phyloP scores from a whole-genome alignment of 352 stramenopile genomes.

The Globisporangium spinosum region DNA sequence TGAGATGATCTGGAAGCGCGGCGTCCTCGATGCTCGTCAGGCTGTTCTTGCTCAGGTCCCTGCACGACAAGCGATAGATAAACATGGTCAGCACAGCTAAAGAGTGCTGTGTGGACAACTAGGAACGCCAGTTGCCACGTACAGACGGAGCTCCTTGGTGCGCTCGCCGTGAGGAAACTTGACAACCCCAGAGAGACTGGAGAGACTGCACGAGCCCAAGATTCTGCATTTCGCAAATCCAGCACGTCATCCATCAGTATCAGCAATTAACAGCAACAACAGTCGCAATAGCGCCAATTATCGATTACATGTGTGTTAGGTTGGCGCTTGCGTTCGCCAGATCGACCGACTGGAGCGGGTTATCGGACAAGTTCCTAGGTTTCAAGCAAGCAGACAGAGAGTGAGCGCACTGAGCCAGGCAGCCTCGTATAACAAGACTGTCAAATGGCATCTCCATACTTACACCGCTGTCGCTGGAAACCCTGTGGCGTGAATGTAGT shows the following conservation, averaged over 20 bases:
- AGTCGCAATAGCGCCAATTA: background rate
- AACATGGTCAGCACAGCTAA: background rate
- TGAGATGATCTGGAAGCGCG: background rate
- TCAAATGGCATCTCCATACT: background rate
- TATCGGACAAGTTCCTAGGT: slow-evolving; percentile 14
- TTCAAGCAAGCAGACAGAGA: background rate
- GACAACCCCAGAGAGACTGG: background rate
- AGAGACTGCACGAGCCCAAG: slow-evolving; percentile 14
- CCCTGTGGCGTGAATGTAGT: slow-evolving; percentile 5
- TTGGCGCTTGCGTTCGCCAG: slow-evolving; percentile 1
- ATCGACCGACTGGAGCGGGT: slow-evolving; percentile 10
- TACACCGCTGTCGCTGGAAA: slow-evolving; percentile 4
- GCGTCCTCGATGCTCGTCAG: background rate
- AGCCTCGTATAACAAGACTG: background rate
- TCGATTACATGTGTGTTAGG: slow-evolving; percentile 8
- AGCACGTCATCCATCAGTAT: too few relatives aligned
- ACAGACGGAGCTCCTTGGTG: slow-evolving; percentile 4
- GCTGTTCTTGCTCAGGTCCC: slow-evolving; percentile 7
- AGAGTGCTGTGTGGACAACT: too few relatives aligned
- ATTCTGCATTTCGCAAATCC: background rate
- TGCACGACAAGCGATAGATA: background rate
- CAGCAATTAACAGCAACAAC: background rate
- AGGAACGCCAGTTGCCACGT: background rate
- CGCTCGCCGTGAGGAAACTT: slow-evolving; percentile 1
- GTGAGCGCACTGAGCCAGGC: background rate